phyloP scores from a whole-genome alignment of 768 basidiomycete species.

The Tylopilus subfusipes region DNA sequence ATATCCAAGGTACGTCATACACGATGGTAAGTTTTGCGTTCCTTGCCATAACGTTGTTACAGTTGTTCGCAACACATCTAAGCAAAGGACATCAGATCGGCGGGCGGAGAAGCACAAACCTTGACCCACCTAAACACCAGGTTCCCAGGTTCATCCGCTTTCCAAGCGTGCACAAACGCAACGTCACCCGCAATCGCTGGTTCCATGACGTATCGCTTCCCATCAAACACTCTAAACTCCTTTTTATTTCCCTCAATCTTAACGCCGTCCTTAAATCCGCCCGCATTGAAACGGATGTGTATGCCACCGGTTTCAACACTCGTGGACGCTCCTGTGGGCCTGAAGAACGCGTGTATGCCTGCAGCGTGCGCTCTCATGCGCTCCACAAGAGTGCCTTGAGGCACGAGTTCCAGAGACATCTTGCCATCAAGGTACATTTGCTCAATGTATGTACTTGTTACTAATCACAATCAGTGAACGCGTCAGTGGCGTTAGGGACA shows the following conservation, averaged over 20 bases:
- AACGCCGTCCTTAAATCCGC: constrained; percentile 63
- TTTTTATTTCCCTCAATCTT: constrained; percentile 68
- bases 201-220: constrained; percentile 74
- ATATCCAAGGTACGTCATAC: constrained; percentile 32
- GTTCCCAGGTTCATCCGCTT: constrained; percentile 86
- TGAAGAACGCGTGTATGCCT: constrained; percentile 86
- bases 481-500: neutral
- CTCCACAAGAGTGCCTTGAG: constrained; percentile 89
- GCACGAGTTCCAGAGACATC: constrained; percentile 82
- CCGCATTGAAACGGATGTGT: constrained; percentile 73
- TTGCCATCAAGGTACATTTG: constrained; percentile 71
- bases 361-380: constrained; percentile 81
- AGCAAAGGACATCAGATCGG: neutral
- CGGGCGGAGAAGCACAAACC: neutral
- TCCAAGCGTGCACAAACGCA: constrained; percentile 85
- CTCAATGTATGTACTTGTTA: constrained; percentile 79
- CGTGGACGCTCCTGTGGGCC: constrained; percentile 80
- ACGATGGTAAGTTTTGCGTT: constrained; percentile 86
- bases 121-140: constrained; percentile 74
- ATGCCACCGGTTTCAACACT: constrained; percentile 73
- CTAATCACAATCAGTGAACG: constrained; percentile 33
- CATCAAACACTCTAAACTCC: constrained; percentile 69
- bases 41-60: constrained; percentile 78
- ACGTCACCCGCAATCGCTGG: constrained; percentile 72
- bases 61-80: constrained; percentile 86